phyloP scores from a whole-genome alignment of 176 grass and related monocot genomes.

The Carex littledalei region DNA sequence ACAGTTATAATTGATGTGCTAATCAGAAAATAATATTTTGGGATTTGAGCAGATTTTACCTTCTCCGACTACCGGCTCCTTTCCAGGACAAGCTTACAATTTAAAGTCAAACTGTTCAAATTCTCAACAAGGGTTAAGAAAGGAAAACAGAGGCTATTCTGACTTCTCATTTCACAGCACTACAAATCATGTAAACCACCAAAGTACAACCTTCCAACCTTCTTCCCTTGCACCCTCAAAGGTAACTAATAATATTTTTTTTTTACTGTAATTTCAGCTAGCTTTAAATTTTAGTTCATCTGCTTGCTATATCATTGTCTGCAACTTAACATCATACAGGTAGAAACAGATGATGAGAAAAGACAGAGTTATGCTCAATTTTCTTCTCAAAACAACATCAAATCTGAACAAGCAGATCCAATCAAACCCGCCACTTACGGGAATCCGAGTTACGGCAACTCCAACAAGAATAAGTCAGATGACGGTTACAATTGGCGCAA shows the following conservation, averaged over 20 bases:
- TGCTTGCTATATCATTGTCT: not conserved
- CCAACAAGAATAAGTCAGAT: conserved; percentile 27
- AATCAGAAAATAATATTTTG: not conserved
- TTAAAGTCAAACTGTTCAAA: conserved; percentile 33
- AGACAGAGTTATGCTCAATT: conserved; percentile 2
- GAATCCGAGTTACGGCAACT: not conserved
- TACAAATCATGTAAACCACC: conserved; percentile 14
- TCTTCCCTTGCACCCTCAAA: conserved; percentile 33
- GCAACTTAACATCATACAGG: conserved; percentile 6
- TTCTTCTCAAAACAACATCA: conserved; percentile 20
- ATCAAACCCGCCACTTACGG: not conserved
- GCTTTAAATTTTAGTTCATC: not conserved
- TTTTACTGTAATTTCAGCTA: not conserved
- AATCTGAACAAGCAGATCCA: conserved; percentile 8
- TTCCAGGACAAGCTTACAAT: conserved; percentile 47
- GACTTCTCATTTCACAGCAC: conserved; percentile 64
- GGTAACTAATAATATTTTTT: conserved; percentile 23
- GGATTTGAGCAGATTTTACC: conserved; percentile 34
- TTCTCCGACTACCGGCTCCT: conserved; percentile 76
- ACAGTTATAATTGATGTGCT: not conserved
- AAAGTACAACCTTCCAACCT: conserved; percentile 15
- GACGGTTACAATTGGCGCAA: conserved; percentile 50
- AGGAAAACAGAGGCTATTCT: not conserved
- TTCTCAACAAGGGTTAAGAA: conserved; percentile 25
- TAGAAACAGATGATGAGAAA: conserved; percentile 9